A percentile compares a stretch with the other conserved stretches of the same genome.
Conservation (phyloP, 2,329 filamentous ascomycete species). For the Waltergamsia citrina region DNA sequence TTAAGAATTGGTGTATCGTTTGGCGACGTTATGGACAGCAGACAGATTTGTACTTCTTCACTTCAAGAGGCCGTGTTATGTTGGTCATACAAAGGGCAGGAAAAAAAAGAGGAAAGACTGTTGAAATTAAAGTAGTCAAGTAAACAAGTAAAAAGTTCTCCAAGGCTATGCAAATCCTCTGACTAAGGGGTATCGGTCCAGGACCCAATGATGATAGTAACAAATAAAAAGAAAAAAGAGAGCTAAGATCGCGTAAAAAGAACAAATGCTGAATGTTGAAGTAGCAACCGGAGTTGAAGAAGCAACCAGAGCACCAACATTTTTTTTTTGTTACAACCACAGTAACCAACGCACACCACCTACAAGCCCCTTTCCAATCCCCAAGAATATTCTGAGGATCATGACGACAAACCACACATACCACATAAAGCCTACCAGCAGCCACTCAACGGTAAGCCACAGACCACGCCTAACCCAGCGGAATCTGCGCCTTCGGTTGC, state of each 20-base stretch:
- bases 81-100: slow-evolving; percentile 1
- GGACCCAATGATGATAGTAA: background rate
- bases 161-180: slow-evolving; percentile 1
- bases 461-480: slow-evolving; percentile 67
- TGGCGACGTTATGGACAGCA: too few relatives aligned
- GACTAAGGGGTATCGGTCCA: background rate
- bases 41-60: too few relatives aligned
- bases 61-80: too few relatives aligned
- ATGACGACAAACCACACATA: slow-evolving; percentile 87
- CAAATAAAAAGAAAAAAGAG: slow-evolving; percentile 3
- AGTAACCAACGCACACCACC: slow-evolving; percentile 68
- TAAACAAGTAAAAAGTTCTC: slow-evolving; percentile 5
- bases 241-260: too few relatives aligned
- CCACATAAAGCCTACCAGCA: slow-evolving; percentile 85
- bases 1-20: too few relatives aligned
- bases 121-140: slow-evolving; percentile 5
- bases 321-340: slow-evolving; percentile 49
- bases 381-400: slow-evolving; percentile 56
- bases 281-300: background rate
- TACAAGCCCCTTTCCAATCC: slow-evolving; percentile 49
- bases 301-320: background rate
- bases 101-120: slow-evolving; percentile 4
- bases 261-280: background rate
- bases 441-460: slow-evolving; percentile 81
- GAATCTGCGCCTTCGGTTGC: slow-evolving; percentile 57